Evolutionary conservation across 805 yeast species (phyloP), one percentile per base, ranked within the genome.

Genomic region (Ogataea methylovora): DNA sequence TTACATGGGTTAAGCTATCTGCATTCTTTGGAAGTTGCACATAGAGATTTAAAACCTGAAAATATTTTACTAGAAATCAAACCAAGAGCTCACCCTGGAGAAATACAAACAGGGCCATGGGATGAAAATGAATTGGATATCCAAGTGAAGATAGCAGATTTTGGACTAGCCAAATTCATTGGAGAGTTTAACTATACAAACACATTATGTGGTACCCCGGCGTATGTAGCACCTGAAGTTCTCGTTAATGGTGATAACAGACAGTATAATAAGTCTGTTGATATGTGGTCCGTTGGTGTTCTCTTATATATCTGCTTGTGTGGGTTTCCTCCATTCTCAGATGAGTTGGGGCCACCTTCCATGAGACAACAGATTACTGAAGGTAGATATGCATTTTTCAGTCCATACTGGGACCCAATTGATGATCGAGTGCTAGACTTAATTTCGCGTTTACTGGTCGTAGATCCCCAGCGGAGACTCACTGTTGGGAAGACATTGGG

Each of bases 41-140:
- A 92, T 58, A 72, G 98, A 34, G 97, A 90, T 59, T 66, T 90
- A 48, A 90, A 92, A 59, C 98, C 98, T 1, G 95, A 95, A 8
- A 90, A 90, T 52, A 63, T 90, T 24, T 66, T 90, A 30, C 63
- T 42, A 59, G 76, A 69, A 40, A 75, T 81, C 13, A 65, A 63
- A 2, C 76, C 46, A 11, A 35, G 49, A 12, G 19, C 22, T 1
- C 30, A 38, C 12, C 21, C 25, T 2, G 9, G 18, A 3, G 34
- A 34, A 32, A 28, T 17, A 9, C 54, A 45, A 30, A 49, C 51
- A 4, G 75, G 75, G 1, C 79, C 80, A 0, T 74, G 80, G 80
- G 79, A 71, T 46, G 55, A 61, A 1, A 61, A 71, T 36, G 88
- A 82, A 56, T 55, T 69, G 17, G 77, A 76, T 39, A 70, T 83